Evolutionary conservation across 2,329 filamentous ascomycete species (phyloP).

Genomic region (Alternaria panax): DNA sequence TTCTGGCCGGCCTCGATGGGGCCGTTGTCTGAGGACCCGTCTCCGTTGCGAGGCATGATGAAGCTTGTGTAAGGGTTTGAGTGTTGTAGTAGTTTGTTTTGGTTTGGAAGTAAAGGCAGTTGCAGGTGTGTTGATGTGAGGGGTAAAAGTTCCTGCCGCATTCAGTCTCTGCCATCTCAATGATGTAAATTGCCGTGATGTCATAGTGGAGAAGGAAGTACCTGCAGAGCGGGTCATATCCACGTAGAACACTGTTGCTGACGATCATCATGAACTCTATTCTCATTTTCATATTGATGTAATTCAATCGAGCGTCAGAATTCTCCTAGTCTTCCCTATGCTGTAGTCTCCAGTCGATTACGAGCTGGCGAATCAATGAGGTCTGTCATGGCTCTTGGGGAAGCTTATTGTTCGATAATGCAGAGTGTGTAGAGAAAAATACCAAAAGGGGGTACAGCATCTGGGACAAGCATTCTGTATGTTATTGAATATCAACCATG

Average conservation of each 20-base stretch:
- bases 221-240: neutral
- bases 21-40: slow-evolving; percentile 52
- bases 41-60: slow-evolving; percentile 53
- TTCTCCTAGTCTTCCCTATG: neutral
- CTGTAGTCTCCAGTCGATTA: neutral
- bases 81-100: neutral
- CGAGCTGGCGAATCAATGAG: neutral
- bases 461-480: neutral
- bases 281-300: neutral
- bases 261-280: neutral
- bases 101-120: neutral
- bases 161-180: slow-evolving; percentile 4
- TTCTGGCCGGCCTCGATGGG: slow-evolving; percentile 46
- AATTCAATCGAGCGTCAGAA: neutral
- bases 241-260: neutral
- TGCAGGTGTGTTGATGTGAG: neutral
- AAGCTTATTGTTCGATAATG: neutral
- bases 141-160: neutral
- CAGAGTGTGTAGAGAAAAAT: neutral
- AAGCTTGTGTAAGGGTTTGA: neutral
- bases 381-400: neutral
- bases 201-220: slow-evolving; percentile 15
- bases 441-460: neutral
- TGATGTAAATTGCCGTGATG: slow-evolving; percentile 13
- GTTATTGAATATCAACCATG: neutral